Conservation (phyloP, 345 rosid species). For the Luvunga scandens region DNA sequence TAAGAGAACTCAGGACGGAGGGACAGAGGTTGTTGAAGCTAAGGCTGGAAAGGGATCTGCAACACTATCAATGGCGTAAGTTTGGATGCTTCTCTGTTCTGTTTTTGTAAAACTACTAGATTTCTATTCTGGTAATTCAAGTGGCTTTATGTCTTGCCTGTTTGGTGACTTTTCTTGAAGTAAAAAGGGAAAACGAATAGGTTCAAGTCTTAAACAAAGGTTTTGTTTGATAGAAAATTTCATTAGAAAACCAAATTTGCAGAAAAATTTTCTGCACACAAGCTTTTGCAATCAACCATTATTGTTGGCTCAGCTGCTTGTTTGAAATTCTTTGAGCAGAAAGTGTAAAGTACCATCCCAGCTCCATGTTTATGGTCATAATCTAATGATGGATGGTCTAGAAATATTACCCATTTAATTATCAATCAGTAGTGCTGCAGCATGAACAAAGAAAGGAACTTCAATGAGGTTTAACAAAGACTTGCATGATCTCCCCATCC, state of each 20-base stretch:
- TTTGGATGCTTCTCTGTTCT: constrained; percentile 2
- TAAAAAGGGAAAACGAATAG: neutral
- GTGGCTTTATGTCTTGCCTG: neutral
- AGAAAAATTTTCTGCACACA: neutral
- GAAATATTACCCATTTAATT: neutral
- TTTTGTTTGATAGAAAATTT: neutral
- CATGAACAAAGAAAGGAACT: neutral
- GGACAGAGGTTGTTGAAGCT: constrained; percentile 89
- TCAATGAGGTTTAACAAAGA: neutral
- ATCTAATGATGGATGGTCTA: neutral
- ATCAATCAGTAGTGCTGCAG: neutral
- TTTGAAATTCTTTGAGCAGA: neutral
- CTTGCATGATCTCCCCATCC: neutral
- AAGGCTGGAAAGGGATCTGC: constrained; percentile 97
- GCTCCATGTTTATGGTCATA: neutral
- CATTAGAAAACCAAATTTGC: neutral
- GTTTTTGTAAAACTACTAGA: neutral
- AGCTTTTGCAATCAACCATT: neutral
- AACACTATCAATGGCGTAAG: constrained; percentile 90
- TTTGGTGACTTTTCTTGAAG: neutral
- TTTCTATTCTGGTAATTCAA: neutral
- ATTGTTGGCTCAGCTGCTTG: neutral
- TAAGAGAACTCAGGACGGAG: constrained; percentile 89
- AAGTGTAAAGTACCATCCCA: neutral
- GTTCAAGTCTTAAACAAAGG: neutral